A percentile compares a stretch with the other conserved stretches of the same genome.
Evolutionary conservation across 371 early-diverging fungal species (phyloP).

Genomic region (Saksenaea oblongispora): DNA sequence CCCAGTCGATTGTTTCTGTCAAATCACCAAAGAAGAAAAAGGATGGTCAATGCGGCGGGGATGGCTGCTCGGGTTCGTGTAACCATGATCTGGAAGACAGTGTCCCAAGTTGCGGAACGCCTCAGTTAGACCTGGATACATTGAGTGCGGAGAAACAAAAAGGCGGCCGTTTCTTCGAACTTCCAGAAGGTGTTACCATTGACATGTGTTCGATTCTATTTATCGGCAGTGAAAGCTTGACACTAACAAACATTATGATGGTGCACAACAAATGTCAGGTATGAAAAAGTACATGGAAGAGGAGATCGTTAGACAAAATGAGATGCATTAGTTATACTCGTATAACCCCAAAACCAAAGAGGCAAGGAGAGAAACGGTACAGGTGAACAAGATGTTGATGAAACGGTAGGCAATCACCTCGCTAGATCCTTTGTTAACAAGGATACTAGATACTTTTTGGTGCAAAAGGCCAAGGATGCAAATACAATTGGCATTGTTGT

Average conservation of each 20-base stretch:
- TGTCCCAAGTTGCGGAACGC: constrained; percentile 10
- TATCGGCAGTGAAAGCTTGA: constrained; percentile 78
- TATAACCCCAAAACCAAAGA: constrained; percentile 63
- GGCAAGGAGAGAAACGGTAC: constrained; percentile 63
- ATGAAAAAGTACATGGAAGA: constrained; percentile 10
- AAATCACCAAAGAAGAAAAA: constrained; percentile 6
- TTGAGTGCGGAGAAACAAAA: constrained; percentile 26
- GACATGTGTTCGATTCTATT: constrained; percentile 76
- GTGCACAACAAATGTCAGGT: constrained; percentile 69
- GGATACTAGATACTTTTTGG: constrained; percentile 63
- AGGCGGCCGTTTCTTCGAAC: constrained; percentile 54
- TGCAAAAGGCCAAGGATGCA: constrained; percentile 93
- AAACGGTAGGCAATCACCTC: constrained; percentile 51
- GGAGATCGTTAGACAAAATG: not conserved
- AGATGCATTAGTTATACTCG: constrained; percentile 49
- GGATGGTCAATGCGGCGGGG: constrained; percentile 1
- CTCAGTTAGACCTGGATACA: constrained; percentile 9
- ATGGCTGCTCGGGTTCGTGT: constrained; percentile 13
- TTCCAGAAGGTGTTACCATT: constrained; percentile 50
- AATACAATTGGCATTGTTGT: constrained; percentile 92
- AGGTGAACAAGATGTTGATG: constrained; percentile 74
- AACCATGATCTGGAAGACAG: constrained; percentile 11
- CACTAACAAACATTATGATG: constrained; percentile 88
- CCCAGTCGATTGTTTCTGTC: constrained; percentile 35
- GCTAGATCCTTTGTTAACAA: not conserved